Conservation (phyloP, 2,329 filamentous ascomycete species). For the Trichoderma guizhouense region DNA sequence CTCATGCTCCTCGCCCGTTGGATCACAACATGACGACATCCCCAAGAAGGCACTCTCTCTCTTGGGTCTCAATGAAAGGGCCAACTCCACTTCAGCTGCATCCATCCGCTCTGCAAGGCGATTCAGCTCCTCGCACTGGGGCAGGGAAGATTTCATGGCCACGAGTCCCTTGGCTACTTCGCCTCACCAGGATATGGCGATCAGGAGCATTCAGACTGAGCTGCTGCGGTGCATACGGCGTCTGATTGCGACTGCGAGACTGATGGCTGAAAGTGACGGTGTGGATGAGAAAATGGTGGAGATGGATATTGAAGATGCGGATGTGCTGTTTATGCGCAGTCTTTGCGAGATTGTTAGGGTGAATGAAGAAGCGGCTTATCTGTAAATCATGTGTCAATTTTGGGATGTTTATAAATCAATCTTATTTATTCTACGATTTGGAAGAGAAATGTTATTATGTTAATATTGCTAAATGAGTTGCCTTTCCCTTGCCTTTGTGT, state of each 20-base stretch:
- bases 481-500: background rate
- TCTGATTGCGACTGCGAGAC: constrained; percentile 47
- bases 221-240: constrained; percentile 50
- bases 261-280: constrained; percentile 32
- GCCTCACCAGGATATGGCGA: constrained; percentile 32
- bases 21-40: constrained; percentile 35
- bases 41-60: constrained; percentile 53
- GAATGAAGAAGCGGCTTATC: constrained; percentile 30
- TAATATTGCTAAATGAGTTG: background rate
- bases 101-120: constrained; percentile 27
- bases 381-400: background rate
- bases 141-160: constrained; percentile 27
- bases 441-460: background rate
- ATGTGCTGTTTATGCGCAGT: constrained; percentile 39
- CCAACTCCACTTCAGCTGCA: constrained; percentile 21
- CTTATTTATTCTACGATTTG: background rate
- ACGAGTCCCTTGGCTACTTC: constrained; percentile 21
- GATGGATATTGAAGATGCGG: constrained; percentile 31
- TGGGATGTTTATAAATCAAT: background rate
- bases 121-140: constrained; percentile 28
- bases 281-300: constrained; percentile 32
- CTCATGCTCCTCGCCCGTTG: constrained; percentile 20
- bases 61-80: constrained; percentile 42
- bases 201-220: constrained; percentile 47
- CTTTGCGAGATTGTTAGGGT: constrained; percentile 43